Evolutionary conservation across 2,329 filamentous ascomycete genomes (phyloP), one percentile per base, ranked within the genome.

Genomic region (Paecilomyces dactylethromorphus): DNA sequence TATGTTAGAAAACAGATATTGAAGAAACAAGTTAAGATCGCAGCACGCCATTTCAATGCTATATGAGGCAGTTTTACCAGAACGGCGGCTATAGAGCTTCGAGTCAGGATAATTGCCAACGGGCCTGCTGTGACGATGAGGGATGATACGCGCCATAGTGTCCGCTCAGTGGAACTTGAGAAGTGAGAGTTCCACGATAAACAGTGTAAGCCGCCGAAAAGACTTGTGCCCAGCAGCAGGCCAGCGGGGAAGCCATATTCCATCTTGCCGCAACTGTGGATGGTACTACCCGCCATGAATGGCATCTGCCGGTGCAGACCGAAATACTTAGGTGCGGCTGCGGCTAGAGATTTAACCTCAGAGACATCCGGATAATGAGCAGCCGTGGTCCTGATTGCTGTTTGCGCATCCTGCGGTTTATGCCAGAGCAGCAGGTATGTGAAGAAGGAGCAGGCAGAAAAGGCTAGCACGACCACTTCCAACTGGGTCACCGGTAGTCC

Each of bases 141-240:
- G n/a, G 55, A 61, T 12, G 59, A 55, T 8, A 61, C 51, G 11
- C 59, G 56, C 64, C 65, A 66, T 3, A 66, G 50, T 12, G 60
- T n/a, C 18, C 56, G 60, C 53, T 70, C 68, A n/a, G 58, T 55
- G 6, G 51, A 12, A 18, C 66, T 66, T 13, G 67, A 66, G 54
- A 69, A 68, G 13, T 56, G 53, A 29, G 66, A 66, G 53, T 68
- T 64, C 68, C 68, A 70, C 5, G 65, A 67, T 8, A 62, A 45
- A 26, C 60, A 62, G 51, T 70, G 68, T 8, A 67, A 53, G 11
- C 55, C 59, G 29, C 63, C 65, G 51, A 65, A 67, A 33, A 63
- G 56, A 8, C 54, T 59, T 53, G 51, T 56, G 35, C 35, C 57
- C 29, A 13, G 53, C 10, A 58, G 39, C 29, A 51, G 24, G 32